Evolutionary conservation across 495 filamentous ascomycete genomes (phyloP), one percentile per base, ranked within the genome.

Genomic region (Lentithecium fluviatile): DNA sequence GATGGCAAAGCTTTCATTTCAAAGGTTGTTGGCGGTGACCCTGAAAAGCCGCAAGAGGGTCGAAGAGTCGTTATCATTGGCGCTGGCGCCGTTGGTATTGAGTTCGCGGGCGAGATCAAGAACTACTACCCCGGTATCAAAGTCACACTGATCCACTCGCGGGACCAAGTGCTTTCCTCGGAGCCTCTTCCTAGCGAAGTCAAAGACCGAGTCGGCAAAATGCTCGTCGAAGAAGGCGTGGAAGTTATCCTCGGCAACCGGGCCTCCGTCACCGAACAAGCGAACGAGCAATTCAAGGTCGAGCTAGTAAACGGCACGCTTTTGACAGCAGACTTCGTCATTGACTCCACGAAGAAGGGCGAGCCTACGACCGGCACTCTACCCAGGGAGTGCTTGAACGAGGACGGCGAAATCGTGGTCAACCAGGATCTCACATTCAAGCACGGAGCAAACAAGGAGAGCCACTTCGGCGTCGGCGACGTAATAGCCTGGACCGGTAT

Each of bases 51-150:
- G 10, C 74, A 72, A 1, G 71, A 67, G 34, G 76, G 82, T 0
- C 80, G 82, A 25, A 45, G 37, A 0, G 79, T 87, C 2, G 76
- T 83, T 0, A 73, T 89, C 23, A 79, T 88, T 32, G 87, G 86
- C 23, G 77, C 62, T 75, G 85, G 85, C 15, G 86, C 87, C 8
- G 86, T 88, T 2, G 87, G 87, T 10, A 80, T 88, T 43, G 87
- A 90, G 65, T 86, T 88, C 76, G 85, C 87, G 0, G 79, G 84
- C 11, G 87, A 90, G 70, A 67, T 88, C 45, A 86, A 86, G 67
- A 66, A 77, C 11, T 69, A 82, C 10, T 71, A 82, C n/a, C 85
- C 87, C 0, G 40, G 76, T 1, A 70, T 83, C 38, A 77, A 78
- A 36, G 79, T 90, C 20, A 86, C 82, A 0, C 75, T 90, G 0